Evolutionary conservation across 371 early-diverging fungal species (phyloP), one percentile per base, ranked within the genome.

Genomic region (Funneliformis caledonium): DNA sequence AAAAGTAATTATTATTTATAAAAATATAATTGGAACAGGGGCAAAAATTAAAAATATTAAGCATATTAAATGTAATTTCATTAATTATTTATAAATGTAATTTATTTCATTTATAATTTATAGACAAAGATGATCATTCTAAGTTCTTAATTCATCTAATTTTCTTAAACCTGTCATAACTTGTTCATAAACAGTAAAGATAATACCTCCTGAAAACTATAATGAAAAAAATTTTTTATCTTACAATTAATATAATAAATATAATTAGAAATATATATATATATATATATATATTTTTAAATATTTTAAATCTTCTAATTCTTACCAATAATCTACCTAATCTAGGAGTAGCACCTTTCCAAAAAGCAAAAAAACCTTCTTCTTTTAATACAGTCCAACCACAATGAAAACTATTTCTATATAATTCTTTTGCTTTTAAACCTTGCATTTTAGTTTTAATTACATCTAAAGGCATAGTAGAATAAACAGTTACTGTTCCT

Each of bases 371-470:
- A 8, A 95, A 84, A 22, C 96, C 97, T 76, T 96, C 97, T 31
- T 90, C 88, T 70, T 86, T 88, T 5, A 92, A 89, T 1, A 95
- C 91, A 82, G 91, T 88, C 82, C 90, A 86, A 4, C 91, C 85
- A 83, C 97, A 97, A 80, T 96, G 92, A 6, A 93, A 64, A 16
- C 93, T 90, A 74, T 90, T 91, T 22, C 85, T 88, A 82, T 97
- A 97, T 43, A 92, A 85, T 31, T 82, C 82, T 37, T 85, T 86
- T 5, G 95, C 95, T 64, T 91, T 88, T 11, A 93, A 83, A 19
- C 93, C 92, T 85, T 98, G 98, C 96, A 97, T 95, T 78, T 94
- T 92, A 1, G 98, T 98, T 85, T 98, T 98, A 78, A 97, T 89
- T 1, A 96, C 97, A 85, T 97, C 98, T 45, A 98, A 81, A 4